phyloP scores from a whole-genome alignment of 257 asterid species.

The Handroanthus guayacan region DNA sequence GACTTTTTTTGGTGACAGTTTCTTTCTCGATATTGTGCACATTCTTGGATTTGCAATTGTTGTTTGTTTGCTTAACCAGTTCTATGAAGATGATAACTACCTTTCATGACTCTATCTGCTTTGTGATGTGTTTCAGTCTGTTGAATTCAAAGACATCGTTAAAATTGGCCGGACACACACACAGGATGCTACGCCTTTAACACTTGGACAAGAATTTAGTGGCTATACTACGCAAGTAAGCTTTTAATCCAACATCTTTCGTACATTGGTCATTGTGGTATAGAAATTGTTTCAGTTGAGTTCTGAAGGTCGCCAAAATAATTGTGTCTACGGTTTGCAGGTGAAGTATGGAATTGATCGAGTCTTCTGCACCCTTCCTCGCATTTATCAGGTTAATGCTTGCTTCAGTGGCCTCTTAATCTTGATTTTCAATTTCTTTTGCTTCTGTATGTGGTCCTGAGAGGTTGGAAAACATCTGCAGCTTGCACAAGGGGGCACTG shows the following conservation, averaged over 20 bases:
- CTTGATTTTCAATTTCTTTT: constrained; percentile 32
- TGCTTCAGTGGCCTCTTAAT: constrained; percentile 15
- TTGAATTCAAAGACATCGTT: constrained; percentile 86
- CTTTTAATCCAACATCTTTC: constrained; percentile 26
- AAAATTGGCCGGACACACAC: constrained; percentile 99
- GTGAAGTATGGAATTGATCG: constrained; percentile 93
- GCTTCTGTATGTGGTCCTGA: constrained; percentile 42
- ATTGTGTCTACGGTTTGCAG: constrained; percentile 48
- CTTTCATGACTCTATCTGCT: constrained; percentile 16
- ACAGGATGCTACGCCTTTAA: constrained; percentile 98
- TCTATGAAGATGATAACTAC: constrained; percentile 20
- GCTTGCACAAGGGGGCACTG: constrained; percentile 99
- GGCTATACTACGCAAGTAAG: constrained; percentile 98
- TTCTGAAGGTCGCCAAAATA: constrained; percentile 19
- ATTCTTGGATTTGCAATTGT: constrained; percentile 9
- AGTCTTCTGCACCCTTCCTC: constrained; percentile 88
- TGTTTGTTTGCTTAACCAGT: constrained; percentile 5
- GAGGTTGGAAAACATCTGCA: constrained; percentile 51
- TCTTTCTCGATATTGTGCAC: not conserved
- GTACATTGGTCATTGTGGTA: constrained; percentile 6
- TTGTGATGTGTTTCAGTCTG: constrained; percentile 55
- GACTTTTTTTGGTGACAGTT: not conserved
- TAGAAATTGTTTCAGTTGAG: constrained; percentile 30
- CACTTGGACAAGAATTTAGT: constrained; percentile 99
- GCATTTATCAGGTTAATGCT: constrained; percentile 79